Conservation (phyloP, 495 filamentous ascomycete genomes). For the Talaromyces liani region DNA sequence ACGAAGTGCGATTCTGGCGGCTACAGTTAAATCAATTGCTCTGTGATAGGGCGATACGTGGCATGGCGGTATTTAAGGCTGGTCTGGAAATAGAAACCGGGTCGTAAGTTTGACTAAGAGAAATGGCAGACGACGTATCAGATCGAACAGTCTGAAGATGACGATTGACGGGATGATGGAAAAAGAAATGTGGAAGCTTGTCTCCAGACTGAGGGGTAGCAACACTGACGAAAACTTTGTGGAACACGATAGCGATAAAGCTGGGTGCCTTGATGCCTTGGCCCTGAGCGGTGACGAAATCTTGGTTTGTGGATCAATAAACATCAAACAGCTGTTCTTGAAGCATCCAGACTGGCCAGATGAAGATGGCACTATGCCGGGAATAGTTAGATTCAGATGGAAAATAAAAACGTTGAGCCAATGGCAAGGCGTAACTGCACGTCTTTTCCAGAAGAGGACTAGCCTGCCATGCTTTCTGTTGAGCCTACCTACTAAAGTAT, state of each 20-base stretch:
- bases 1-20: not conserved
- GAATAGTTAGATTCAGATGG: not conserved
- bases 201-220: not conserved
- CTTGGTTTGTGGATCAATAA: not conserved
- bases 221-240: not conserved
- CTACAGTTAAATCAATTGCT: not conserved
- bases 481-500: not conserved
- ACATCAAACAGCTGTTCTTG: not conserved
- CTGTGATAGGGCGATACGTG: not conserved
- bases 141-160: not conserved
- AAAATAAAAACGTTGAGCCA: not conserved
- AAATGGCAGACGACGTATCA: not conserved
- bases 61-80: not conserved
- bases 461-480: not conserved
- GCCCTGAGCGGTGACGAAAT: not conserved
- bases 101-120: not conserved
- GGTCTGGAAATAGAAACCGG: not conserved
- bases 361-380: not conserved
- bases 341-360: not conserved
- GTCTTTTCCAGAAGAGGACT: not conserved
- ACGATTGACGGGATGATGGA: not conserved
- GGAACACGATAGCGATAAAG: not conserved
- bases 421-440: not conserved
- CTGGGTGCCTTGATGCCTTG: not conserved
- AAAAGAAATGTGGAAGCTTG: not conserved